These are phyloP conservation scores for Cardamine resedifolia DNA, from an alignment of 345 rosid species.

Conservation along the genomic window DNA sequence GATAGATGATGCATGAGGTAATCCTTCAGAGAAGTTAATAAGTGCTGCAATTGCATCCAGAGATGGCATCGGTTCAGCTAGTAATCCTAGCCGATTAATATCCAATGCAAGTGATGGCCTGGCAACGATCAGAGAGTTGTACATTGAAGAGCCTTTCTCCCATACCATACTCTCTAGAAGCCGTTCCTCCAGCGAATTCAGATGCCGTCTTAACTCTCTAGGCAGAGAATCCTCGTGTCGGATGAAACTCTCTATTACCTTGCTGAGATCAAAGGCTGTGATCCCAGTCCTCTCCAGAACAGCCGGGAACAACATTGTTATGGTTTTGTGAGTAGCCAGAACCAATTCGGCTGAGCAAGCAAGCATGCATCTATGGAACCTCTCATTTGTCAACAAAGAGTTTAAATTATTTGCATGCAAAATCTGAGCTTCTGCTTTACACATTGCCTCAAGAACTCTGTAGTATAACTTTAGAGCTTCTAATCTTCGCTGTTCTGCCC, in stretches of 20 bases:
- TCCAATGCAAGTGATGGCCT: conserved; percentile 64
- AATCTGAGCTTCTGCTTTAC: conserved; percentile 85
- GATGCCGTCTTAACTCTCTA: conserved; percentile 92
- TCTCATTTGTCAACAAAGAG: conserved; percentile 86
- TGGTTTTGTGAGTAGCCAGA: conserved; percentile 90
- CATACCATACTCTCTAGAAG: conserved; percentile 98
- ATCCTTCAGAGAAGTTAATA: conserved; percentile 55
- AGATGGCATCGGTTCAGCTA: conserved; percentile 89
- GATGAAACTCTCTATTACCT: conserved; percentile 96
- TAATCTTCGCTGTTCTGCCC: conserved; percentile 90
- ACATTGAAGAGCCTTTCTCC: conserved; percentile 97
- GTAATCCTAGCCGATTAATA: conserved; percentile 62
- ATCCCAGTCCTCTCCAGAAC: conserved; percentile 96
- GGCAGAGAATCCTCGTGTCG: conserved; percentile 97
- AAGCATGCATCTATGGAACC: conserved; percentile 97
- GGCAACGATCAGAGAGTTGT: conserved; percentile 90
- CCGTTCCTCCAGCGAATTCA: conserved; percentile 92
- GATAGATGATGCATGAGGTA: conserved; percentile 41
- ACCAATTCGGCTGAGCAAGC: conserved; percentile 97
- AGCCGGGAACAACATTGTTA: conserved; percentile 92
- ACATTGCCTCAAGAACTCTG: conserved; percentile 95
- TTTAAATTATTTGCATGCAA: conserved; percentile 81
- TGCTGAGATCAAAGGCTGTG: conserved; percentile 98
- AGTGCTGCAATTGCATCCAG: conserved; percentile 78
- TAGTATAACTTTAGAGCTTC: conserved; percentile 89